A percentile compares a stretch with the other conserved stretches of the same genome.
These are phyloP conservation scores for Cardamine chenopodiifolia DNA, from an alignment of 345 rosid species.

Conservation along the genomic window DNA sequence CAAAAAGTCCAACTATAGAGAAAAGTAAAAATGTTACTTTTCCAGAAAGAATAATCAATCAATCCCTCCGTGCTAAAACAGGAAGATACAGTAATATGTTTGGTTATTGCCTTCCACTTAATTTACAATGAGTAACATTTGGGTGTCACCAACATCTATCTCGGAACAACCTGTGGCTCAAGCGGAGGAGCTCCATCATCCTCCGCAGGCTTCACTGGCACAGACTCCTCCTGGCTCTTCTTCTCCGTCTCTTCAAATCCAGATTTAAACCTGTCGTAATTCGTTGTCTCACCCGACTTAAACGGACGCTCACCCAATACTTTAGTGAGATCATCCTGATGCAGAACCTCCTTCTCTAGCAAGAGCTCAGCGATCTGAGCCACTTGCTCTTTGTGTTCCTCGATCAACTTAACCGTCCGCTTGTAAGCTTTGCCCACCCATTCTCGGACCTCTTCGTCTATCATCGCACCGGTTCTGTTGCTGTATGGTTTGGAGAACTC, in stretches of 20 bases:
- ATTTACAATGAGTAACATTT: conserved; percentile 28
- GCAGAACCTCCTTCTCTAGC: conserved; percentile 88
- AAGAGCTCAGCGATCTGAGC: conserved; percentile 83
- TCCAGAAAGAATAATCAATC: conserved; percentile 13
- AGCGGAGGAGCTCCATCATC: conserved; percentile 58
- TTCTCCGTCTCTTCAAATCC: conserved; percentile 60
- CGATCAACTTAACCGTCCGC: conserved; percentile 60
- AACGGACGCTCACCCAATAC: conserved; percentile 90
- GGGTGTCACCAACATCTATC: conserved; percentile 36
- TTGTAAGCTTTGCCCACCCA: conserved; percentile 84
- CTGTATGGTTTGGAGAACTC: conserved; percentile 92
- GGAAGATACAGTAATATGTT: conserved; percentile 20
- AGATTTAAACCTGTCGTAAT: conserved; percentile 74
- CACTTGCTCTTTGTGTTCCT: conserved; percentile 81
- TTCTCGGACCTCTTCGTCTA: conserved; percentile 81
- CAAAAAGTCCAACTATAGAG: not conserved
- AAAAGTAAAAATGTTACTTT: not conserved
- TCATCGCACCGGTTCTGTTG: conserved; percentile 84
- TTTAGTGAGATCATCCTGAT: conserved; percentile 69
- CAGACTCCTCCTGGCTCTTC: conserved; percentile 34
- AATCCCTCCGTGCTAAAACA: conserved; percentile 23
- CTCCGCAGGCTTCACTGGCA: conserved; percentile 41
- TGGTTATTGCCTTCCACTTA: conserved; percentile 22
- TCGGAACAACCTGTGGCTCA: conserved; percentile 75
- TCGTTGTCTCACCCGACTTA: conserved; percentile 60